Percentiles rank a stretch among this genome's conserved stretches.
phyloP scores from a whole-genome alignment of 495 filamentous ascomycete genomes.

The Hyaloscypha bicolor region DNA sequence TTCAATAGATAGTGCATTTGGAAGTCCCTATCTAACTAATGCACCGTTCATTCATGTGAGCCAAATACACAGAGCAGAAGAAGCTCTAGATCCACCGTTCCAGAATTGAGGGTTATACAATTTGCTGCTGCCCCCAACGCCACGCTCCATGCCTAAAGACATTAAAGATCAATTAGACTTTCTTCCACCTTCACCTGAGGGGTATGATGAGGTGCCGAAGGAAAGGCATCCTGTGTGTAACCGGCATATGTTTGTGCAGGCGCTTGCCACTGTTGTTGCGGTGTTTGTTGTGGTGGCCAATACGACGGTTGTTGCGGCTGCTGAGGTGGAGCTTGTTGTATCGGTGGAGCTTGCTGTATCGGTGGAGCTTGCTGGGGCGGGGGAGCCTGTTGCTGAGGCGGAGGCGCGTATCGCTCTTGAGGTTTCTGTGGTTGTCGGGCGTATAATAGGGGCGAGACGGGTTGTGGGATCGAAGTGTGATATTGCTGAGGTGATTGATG shows the following conservation, averaged over 20 bases:
- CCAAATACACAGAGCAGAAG: background rate
- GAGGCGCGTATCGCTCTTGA: constrained; percentile 13
- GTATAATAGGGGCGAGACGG: constrained; percentile 35
- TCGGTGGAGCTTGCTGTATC: constrained; percentile 2
- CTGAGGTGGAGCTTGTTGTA: background rate
- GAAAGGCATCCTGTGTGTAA: constrained; percentile 67
- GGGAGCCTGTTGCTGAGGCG: constrained; percentile 16
- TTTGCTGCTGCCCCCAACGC: constrained; percentile 19
- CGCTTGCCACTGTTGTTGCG: constrained; percentile 50
- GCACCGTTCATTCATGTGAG: background rate
- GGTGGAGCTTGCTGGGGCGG: constrained; percentile 16
- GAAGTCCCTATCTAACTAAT: background rate
- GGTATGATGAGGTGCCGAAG: constrained; percentile 64
- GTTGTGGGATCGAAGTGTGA: constrained; percentile 28
- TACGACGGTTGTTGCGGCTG: constrained; percentile 33
- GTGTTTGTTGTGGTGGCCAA: constrained; percentile 42
- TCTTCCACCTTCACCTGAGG: constrained; percentile 71
- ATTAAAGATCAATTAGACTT: constrained; percentile 83
- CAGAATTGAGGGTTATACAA: constrained; percentile 3
- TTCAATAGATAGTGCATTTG: background rate
- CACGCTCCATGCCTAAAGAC: constrained; percentile 13
- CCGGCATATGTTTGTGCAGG: constrained; percentile 48
- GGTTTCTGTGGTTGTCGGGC: constrained; percentile 29
- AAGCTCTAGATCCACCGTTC: background rate
- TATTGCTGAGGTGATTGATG: constrained; percentile 37